Evolutionary conservation across 1,139 yeast genomes (phyloP).

Genomic region (Lodderomyces parapsilosis): DNA sequence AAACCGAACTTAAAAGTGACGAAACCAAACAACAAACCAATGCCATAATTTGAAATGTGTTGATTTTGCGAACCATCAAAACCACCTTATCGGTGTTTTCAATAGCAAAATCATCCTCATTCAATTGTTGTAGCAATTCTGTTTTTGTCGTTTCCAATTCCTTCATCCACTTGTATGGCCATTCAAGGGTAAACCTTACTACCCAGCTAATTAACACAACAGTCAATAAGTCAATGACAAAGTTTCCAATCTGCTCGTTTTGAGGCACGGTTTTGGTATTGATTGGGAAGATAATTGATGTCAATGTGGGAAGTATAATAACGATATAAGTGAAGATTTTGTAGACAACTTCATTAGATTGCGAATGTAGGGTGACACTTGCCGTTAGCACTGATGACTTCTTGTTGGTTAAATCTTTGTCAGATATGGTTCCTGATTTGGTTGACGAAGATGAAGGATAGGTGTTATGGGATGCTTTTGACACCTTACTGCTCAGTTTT

Average conservation of each 20-base stretch:
- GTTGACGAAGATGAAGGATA: neutral
- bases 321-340: conserved; percentile 15
- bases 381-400: neutral
- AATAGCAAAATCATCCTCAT: conserved; percentile 6
- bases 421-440: neutral
- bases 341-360: conserved; percentile 11
- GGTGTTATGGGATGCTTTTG: neutral
- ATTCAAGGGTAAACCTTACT: conserved; percentile 28
- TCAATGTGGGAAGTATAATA: conserved; percentile 15
- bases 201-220: conserved; percentile 28
- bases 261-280: conserved; percentile 11
- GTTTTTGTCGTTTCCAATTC: conserved; percentile 22
- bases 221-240: conserved; percentile 29
- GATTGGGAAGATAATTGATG: conserved; percentile 15
- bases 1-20: conserved; percentile 22
- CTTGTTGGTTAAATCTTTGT: neutral
- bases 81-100: conserved; percentile 10
- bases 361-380: conserved; percentile 3
- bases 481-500: neutral
- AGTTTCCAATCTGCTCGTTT: conserved; percentile 16
- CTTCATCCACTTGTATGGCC: conserved; percentile 40
- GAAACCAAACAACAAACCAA: conserved; percentile 24
- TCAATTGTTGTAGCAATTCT: conserved; percentile 18
- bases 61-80: conserved; percentile 16
- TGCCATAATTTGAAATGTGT: conserved; percentile 24